Base-by-base conservation (phyloP, 805 yeast genomes). In the Kodamaea kakaduensis region DNA sequence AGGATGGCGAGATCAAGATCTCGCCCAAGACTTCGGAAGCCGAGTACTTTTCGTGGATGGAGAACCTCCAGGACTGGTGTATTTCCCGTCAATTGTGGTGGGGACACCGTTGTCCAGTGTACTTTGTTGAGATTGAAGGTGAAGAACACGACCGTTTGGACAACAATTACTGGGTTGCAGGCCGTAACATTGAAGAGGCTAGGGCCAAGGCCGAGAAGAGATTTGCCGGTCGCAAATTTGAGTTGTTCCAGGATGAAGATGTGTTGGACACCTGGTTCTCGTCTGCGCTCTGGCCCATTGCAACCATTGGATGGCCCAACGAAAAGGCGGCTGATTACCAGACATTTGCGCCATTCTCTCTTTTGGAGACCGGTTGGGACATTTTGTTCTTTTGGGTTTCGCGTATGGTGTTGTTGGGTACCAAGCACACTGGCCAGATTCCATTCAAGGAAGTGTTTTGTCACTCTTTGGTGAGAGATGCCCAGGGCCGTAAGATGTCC, bases 301-400 rank as follows among this genome's bases (percentile, higher is more conserved):
- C 96, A 34, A 93, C 96, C 39, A 68, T 93, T 47, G 97, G 97
- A 31, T 93, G 97, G 97, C 98, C 98, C 55, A 66, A 79, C 41
- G 14, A 25, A 24, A 67, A 76, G 56, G 74, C 89, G 36, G 52
- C 61, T 34, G 98, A 93, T 58, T 63, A 87, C 74, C 72, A 77
- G 50, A 64, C 65, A 34, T 93, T 86, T 67, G 82, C 78, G 56
- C 97, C 98, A 48, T 82, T 88, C 81, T 81, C 94, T 17, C 71
- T 93, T 84, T 71, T 93, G 54, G 98, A 93, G 67, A 93, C 98
- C 34, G 98, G 98, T 51, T 93, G 98, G 98, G 98, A 90, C 71
- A 90, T 90, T 58, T 72, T 93, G 57, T 93, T 93, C 78, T 93
- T 93, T 83, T 93, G 98, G 98, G 97, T 93, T 35, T 75, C 93